A percentile compares a stretch with the other conserved stretches of the same genome.
Evolutionary conservation across 495 filamentous ascomycete genomes (phyloP).

Genomic region (Chaetomium fimeti): DNA sequence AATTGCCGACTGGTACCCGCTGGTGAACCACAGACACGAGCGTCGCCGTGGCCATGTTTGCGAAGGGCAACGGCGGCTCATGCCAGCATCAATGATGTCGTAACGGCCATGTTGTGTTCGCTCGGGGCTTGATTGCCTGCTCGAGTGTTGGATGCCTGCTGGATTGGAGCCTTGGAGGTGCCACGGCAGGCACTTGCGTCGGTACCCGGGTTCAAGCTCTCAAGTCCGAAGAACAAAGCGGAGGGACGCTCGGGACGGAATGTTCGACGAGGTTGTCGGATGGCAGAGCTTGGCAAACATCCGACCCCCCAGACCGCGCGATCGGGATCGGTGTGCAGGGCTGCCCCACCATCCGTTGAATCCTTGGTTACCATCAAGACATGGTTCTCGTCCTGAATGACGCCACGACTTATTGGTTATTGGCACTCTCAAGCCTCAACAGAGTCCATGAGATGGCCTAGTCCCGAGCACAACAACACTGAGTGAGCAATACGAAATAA

Average conservation of each 20-base stretch:
- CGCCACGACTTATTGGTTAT: background rate
- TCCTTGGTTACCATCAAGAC: slow-evolving; percentile 4
- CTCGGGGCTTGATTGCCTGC: background rate
- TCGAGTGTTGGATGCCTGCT: background rate
- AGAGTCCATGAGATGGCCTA: background rate
- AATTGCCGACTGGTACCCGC: background rate
- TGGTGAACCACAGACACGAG: background rate
- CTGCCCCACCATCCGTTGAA: background rate
- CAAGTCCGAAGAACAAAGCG: background rate
- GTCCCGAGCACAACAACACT: background rate
- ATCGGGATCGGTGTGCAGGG: slow-evolving; percentile 10
- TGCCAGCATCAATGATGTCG: background rate
- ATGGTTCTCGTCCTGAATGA: slow-evolving; percentile 1
- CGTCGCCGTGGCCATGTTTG: slow-evolving; percentile 1
- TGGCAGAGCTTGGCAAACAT: slow-evolving; percentile 6
- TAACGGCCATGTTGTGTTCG: background rate
- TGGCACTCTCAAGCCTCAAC: background rate
- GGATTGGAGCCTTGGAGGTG: background rate
- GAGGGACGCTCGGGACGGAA: background rate
- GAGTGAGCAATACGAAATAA: background rate
- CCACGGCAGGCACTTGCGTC: slow-evolving; percentile 3
- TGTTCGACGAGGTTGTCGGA: background rate
- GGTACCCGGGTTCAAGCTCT: background rate
- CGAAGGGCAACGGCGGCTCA: slow-evolving; percentile 1
- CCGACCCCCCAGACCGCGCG: slow-evolving; percentile 2